Percentiles rank a stretch among this genome's conserved stretches.
Conservation (phyloP, 2,329 filamentous ascomycete species). For the Aureobasidium sp. region DNA sequence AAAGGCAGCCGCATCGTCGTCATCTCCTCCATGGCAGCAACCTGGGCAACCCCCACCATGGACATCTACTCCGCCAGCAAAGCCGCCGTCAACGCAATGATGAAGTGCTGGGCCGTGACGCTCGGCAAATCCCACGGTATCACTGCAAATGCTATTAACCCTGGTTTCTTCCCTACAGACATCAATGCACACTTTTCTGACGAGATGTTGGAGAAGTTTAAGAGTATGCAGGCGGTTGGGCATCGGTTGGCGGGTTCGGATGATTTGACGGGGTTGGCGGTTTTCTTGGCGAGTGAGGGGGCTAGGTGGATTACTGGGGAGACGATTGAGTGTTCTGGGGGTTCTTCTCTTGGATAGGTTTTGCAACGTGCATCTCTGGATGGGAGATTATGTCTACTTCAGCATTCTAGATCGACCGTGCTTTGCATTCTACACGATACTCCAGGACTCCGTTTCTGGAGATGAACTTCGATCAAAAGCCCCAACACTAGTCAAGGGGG, state of each 20-base stretch:
- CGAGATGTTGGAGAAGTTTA: slow-evolving; percentile 33
- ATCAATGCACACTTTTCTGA: slow-evolving; percentile 15
- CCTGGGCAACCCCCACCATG: slow-evolving; percentile 49
- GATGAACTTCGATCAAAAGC: too few relatives aligned
- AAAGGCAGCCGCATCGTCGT: slow-evolving; percentile 46
- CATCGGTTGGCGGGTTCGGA: slow-evolving; percentile 40
- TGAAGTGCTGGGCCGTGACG: slow-evolving; percentile 17
- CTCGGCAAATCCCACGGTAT: slow-evolving; percentile 18
- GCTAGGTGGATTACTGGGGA: slow-evolving; percentile 44
- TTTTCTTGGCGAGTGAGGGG: slow-evolving; percentile 39
- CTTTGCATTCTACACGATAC: too few relatives aligned
- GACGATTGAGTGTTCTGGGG: slow-evolving; percentile 22
- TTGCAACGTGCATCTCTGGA: too few relatives aligned
- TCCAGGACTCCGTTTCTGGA: too few relatives aligned
- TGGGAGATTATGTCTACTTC: too few relatives aligned
- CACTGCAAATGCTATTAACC: slow-evolving; percentile 19
- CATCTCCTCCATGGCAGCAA: slow-evolving; percentile 50
- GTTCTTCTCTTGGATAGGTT: not conserved
- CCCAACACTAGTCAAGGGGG: too few relatives aligned
- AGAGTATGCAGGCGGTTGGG: slow-evolving; percentile 36
- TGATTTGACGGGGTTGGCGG: slow-evolving; percentile 44
- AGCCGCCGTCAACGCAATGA: slow-evolving; percentile 17
- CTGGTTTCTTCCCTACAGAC: slow-evolving; percentile 19
- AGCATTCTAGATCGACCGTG: too few relatives aligned
- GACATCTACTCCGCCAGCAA: slow-evolving; percentile 39